A percentile compares a stretch with the other conserved stretches of the same genome.
phyloP scores from a whole-genome alignment of 2,329 filamentous ascomycete genomes.

The Monosporascus cannonballus region DNA sequence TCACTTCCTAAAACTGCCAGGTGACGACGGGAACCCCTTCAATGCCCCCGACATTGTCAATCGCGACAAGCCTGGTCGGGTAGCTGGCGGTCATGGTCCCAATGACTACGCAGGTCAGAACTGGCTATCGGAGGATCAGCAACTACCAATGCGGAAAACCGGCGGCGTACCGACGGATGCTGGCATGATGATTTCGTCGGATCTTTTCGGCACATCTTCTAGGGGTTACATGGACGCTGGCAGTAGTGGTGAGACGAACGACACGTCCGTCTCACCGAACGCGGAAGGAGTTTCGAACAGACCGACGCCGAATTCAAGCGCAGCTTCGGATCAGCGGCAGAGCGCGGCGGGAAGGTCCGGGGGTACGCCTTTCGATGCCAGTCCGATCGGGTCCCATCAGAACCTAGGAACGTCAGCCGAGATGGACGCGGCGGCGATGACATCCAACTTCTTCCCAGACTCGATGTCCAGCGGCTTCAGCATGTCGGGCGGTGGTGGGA shows the following conservation, averaged over 20 bases:
- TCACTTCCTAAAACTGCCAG: constrained; percentile 33
- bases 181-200: not conserved
- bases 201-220: not conserved
- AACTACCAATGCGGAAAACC: constrained; percentile 25
- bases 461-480: constrained; percentile 29
- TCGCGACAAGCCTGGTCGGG: constrained; percentile 18
- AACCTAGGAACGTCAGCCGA: constrained; percentile 31
- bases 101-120: constrained; percentile 10
- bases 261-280: constrained; percentile 44
- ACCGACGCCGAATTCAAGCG: constrained; percentile 56
- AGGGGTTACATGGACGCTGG: constrained; percentile 22
- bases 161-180: constrained; percentile 2
- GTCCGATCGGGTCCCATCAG: constrained; percentile 41
- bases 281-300: constrained; percentile 42
- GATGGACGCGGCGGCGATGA: constrained; percentile 30
- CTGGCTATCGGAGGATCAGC: constrained; percentile 36
- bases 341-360: constrained; percentile 26
- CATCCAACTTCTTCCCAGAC: constrained; percentile 34
- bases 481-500: constrained; percentile 17
- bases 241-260: constrained; percentile 36
- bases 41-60: constrained; percentile 34
- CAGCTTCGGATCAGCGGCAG: constrained; percentile 36
- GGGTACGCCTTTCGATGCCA: constrained; percentile 44
- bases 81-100: constrained; percentile 3
- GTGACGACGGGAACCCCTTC: constrained; percentile 34